phyloP scores from a whole-genome alignment of 2,329 filamentous ascomycete genomes.

The Polytolypa hystricis region DNA sequence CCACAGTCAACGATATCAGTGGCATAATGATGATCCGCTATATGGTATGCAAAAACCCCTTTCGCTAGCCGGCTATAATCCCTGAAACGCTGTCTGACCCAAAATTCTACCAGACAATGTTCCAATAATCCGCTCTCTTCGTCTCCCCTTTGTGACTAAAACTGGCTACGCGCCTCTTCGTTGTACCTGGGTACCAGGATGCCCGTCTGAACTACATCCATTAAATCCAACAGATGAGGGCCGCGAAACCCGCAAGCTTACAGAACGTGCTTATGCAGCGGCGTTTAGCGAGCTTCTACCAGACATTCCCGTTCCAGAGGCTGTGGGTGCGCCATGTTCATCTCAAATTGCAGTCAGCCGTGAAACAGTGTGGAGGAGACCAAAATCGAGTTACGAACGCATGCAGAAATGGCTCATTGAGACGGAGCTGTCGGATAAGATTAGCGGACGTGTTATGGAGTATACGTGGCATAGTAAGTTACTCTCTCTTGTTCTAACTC shows the following conservation, averaged over 20 bases:
- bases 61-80: neutral
- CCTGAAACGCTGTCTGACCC: neutral
- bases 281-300: constrained; percentile 42
- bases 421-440: constrained; percentile 36
- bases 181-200: constrained; percentile 43
- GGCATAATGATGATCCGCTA: constrained; percentile 44
- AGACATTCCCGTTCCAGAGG: constrained; percentile 25
- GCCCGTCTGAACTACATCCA: constrained; percentile 39
- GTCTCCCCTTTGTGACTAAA: constrained; percentile 37
- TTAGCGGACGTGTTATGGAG: constrained; percentile 45
- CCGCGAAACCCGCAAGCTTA: constrained; percentile 35
- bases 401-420: constrained; percentile 40
- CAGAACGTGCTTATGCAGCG: constrained; percentile 39
- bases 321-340: constrained; percentile 43
- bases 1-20: constrained; percentile 32
- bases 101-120: constrained; percentile 29
- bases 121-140: constrained; percentile 39
- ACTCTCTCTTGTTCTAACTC: neutral
- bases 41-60: no score
- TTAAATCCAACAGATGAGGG: constrained; percentile 28
- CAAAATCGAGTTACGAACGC: constrained; percentile 38
- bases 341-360: constrained; percentile 45
- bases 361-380: constrained; percentile 35
- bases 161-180: constrained; percentile 45
- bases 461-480: constrained; percentile 55